These are phyloP conservation scores for Aegilops sharonensis DNA, from an alignment of 176 grass and related monocot genomes.

Conservation along the genomic window DNA sequence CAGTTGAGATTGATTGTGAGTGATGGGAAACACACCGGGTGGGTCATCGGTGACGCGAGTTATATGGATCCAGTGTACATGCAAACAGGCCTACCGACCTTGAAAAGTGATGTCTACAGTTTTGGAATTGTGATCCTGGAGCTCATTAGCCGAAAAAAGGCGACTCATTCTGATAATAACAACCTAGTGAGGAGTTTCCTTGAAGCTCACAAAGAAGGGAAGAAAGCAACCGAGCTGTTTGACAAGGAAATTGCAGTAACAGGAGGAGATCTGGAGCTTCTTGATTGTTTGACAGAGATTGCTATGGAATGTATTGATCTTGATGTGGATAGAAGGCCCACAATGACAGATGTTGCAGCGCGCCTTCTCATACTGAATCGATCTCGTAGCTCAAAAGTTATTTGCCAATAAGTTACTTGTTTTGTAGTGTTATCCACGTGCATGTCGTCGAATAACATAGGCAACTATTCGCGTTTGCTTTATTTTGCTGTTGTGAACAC, in stretches of 20 bases:
- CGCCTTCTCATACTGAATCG: background rate
- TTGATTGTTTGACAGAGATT: background rate
- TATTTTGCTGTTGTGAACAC: no score
- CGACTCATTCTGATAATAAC: background rate
- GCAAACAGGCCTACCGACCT: background rate
- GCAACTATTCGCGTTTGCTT: no score
- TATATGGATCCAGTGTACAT: background rate
- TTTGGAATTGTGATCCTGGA: background rate
- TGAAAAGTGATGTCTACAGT: background rate
- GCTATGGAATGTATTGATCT: background rate
- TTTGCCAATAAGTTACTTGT: no score
- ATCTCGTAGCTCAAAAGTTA: no score
- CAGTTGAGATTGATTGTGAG: no score
- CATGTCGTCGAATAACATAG: no score
- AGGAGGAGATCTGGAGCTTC: background rate
- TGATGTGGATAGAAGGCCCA: background rate
- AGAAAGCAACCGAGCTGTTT: background rate
- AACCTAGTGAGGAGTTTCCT: background rate
- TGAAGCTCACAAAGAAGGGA: background rate
- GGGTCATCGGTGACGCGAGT: no score
- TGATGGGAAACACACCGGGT: no score
- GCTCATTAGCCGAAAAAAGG: background rate
- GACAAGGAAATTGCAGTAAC: background rate
- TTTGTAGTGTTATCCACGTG: no score
- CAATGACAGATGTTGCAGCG: background rate